Evolutionary conservation across 805 yeast genomes (phyloP).

Genomic region (Debaryomyces prosopidis): DNA sequence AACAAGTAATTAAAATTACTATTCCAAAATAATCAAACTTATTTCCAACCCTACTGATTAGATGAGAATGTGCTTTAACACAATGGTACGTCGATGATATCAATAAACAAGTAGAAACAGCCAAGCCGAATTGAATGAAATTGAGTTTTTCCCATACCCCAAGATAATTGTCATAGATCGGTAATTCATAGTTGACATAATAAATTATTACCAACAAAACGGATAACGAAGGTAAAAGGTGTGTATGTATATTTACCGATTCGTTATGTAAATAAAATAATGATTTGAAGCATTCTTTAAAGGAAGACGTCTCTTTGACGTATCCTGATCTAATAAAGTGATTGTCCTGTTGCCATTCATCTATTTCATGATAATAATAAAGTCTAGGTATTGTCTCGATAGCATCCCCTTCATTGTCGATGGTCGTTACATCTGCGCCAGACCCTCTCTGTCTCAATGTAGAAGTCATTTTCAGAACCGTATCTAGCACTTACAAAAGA

Average conservation of each 20-base stretch:
- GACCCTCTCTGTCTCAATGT: constrained; percentile 1
- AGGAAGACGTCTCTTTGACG: constrained; percentile 55
- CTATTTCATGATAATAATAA: constrained; percentile 55
- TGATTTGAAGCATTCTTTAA: constrained; percentile 45
- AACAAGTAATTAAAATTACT: constrained; percentile 63
- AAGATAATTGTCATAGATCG: constrained; percentile 20
- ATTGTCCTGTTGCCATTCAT: constrained; percentile 75
- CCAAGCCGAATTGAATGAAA: constrained; percentile 54
- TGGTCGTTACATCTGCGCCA: not conserved
- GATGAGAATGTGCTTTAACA: constrained; percentile 63
- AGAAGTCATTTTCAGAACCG: not conserved
- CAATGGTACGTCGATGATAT: constrained; percentile 69
- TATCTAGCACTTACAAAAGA: too few species aligned
- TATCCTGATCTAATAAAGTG: constrained; percentile 66
- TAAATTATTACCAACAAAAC: constrained; percentile 22
- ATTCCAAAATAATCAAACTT: constrained; percentile 78
- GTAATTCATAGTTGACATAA: constrained; percentile 29
- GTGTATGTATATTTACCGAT: constrained; percentile 70
- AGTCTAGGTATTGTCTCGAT: constrained; percentile 5
- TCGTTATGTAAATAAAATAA: constrained; percentile 66
- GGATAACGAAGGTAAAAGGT: constrained; percentile 48
- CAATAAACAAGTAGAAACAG: constrained; percentile 59
- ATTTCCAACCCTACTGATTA: constrained; percentile 57
- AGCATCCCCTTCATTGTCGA: not conserved
- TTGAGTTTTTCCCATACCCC: constrained; percentile 48